Evolutionary conservation across 2,329 filamentous ascomycete genomes (phyloP), one percentile per base, ranked within the genome.

Genomic region (Diplodia corticola): DNA sequence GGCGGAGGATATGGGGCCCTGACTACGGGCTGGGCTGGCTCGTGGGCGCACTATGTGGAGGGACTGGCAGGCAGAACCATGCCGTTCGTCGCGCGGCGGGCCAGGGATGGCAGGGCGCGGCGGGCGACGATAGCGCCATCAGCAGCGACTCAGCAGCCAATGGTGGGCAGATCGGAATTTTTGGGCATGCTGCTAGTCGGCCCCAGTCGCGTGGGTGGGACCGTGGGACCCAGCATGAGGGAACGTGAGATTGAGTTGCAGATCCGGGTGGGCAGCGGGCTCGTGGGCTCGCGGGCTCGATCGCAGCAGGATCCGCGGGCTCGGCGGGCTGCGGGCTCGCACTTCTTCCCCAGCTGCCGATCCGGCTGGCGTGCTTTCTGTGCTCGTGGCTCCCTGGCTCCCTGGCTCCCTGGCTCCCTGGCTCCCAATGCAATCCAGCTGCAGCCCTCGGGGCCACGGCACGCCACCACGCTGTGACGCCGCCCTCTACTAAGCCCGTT

Each of bases 181-280:
- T 48, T 57, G 35, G 35, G 26, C 40, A 24, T 10, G 28, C 57
- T 44, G n/a, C n/a, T n/a, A n/a, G n/a, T n/a, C n/a, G n/a, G n/a
- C 4, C 55, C 4, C 55, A 48, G 15, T 17, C 55, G 24, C 22
- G 28, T 17, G 37, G 15, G 40, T 26, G 26, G 26, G 30, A 37
- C n/a, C n/a, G n/a, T 4, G 22, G 15, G 55, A 30, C 44, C 44
- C 57, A 48, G 24, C 37, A 33, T 44, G 55, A 28, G 55, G 55
- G 55, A 60, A 60, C 55, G 12, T 60, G 44, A 61, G 57, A 61
- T 49, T 61, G 40, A 33, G 57, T 49, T 61, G 57, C 44, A 61
- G 57, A 61, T 61, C 57, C 33, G 33, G 33, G 33, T 44, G 57
- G 35, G 37, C 30, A 10, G 33, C 57, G 57, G 35, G 37, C 30